phyloP scores from a whole-genome alignment of 192 early-diverging fungal species.

The Gryganskiella cystojenkinii region DNA sequence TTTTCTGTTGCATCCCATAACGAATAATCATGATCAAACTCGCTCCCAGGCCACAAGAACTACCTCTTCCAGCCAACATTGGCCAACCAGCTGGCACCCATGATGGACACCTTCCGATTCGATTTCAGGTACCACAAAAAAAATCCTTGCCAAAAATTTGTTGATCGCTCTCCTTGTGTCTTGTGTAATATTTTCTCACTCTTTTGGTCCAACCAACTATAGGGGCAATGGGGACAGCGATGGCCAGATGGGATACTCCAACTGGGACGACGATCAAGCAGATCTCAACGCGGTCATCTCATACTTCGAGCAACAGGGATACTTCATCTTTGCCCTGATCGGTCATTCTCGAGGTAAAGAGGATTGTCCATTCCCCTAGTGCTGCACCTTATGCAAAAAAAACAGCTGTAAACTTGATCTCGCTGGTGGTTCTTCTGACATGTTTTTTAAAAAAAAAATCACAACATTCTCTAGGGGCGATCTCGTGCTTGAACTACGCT shows the following conservation, averaged over 20 bases:
- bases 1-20: no score
- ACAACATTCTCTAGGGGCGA: conserved; percentile 22
- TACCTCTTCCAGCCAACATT: conserved; percentile 45
- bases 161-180: no score
- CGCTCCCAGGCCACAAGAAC: conserved; percentile 48
- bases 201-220: not conserved
- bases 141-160: no score
- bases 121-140: conserved; percentile 52
- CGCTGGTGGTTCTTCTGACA: no score
- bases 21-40: no score
- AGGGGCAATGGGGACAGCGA: conserved; percentile 58
- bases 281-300: conserved; percentile 48
- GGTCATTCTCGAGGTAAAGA: conserved; percentile 54
- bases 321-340: conserved; percentile 49
- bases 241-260: conserved; percentile 38
- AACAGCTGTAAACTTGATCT: not conserved
- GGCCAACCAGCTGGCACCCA: conserved; percentile 41
- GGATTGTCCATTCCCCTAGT: no score
- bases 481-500: conserved; percentile 39
- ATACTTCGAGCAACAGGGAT: conserved; percentile 47
- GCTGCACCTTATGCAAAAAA: not conserved
- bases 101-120: conserved; percentile 58
- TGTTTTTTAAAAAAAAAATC: no score
- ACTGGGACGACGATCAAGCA: conserved; percentile 47
- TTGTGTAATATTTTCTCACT: no score